Conservation (phyloP, 1,284 basidiomycete genomes). For the Cerioporus squamosus region DNA sequence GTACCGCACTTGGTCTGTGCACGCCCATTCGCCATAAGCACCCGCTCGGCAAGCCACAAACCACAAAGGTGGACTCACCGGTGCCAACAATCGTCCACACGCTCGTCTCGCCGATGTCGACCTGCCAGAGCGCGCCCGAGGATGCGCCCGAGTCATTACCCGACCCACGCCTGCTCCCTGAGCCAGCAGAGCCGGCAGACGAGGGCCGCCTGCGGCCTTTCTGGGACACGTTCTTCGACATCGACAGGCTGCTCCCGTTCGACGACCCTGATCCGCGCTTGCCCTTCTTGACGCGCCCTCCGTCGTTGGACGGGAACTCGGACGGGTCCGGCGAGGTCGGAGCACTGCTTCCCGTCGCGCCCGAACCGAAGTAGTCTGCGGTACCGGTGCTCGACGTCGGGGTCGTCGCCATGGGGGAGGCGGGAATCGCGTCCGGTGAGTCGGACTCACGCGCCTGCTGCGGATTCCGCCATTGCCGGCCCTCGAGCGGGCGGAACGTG, state of each 20-base stretch:
- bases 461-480: conserved; percentile 59
- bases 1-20: conserved; percentile 80
- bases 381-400: conserved; percentile 53
- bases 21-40: conserved; percentile 7
- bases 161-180: conserved; percentile 59
- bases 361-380: conserved; percentile 69
- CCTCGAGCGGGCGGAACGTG: conserved; percentile 84
- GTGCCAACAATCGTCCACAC: conserved; percentile 95
- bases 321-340: conserved; percentile 70
- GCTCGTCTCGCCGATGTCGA: conserved; percentile 87
- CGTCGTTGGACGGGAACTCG: conserved; percentile 79
- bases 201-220: conserved; percentile 74
- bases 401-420: conserved; percentile 70
- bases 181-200: conserved; percentile 73
- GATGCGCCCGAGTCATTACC: conserved; percentile 67
- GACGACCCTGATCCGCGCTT: conserved; percentile 74
- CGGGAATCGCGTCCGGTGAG: conserved; percentile 63
- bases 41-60: conserved; percentile 1
- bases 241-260: conserved; percentile 67
- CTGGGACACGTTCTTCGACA: conserved; percentile 59
- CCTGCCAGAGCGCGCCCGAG: conserved; percentile 84
- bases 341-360: conserved; percentile 53
- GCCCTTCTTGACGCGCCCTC: conserved; percentile 77
- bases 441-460: conserved; percentile 47
- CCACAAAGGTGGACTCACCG: conserved; percentile 48